Evolutionary conservation across 176 grass and related monocot genomes (phyloP), one percentile per base, ranked within the genome.

Genomic region (Saccharum officinarum): DNA sequence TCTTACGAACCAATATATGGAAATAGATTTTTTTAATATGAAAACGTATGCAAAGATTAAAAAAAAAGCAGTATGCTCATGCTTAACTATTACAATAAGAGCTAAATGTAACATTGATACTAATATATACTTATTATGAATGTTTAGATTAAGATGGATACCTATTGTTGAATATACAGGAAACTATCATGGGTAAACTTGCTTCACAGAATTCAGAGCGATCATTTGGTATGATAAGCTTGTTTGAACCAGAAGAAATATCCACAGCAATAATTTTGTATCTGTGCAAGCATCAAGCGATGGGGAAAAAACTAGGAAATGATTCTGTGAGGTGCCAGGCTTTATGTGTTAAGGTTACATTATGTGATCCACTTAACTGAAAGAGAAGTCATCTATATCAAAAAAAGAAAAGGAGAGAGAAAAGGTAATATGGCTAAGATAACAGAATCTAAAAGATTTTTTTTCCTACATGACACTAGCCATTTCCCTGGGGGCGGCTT

Each of bases 91-190:
- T 44, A 77, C n/a, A 77, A 61, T 4, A 8, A 37, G 18, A 42
- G 42, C 11, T 23, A 28, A 38, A 11, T 11, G 66, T 33, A 40
- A n/a, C 7, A 33, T 44, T 76, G 62, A 22, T 76, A 37, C 47
- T 69, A 28, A 37, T 69, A 46, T 59, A 76, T 57, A 12, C 1
- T 73, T 67, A 87, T 30, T 25, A 31, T 16, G 64, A 75, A 83
- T 61, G 11, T 11, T 5, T 47, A 62, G 14, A 71, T 55, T 71
- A 79, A 86, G 71, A 83, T 31, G n/a, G 34, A 82, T 60, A 60
- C 11, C 46, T 73, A 73, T 36, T 47, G 73, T 79, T 83, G 12
- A 46, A 31, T 57, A 73, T 71, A 46, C 54, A 71, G 20, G 25
- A 82, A 65, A 65, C 20, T 54, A 72, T 18, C 57, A 69, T 42